Conservation (phyloP, 1,284 basidiomycete species). For the Fomitopsis schrenkii region DNA sequence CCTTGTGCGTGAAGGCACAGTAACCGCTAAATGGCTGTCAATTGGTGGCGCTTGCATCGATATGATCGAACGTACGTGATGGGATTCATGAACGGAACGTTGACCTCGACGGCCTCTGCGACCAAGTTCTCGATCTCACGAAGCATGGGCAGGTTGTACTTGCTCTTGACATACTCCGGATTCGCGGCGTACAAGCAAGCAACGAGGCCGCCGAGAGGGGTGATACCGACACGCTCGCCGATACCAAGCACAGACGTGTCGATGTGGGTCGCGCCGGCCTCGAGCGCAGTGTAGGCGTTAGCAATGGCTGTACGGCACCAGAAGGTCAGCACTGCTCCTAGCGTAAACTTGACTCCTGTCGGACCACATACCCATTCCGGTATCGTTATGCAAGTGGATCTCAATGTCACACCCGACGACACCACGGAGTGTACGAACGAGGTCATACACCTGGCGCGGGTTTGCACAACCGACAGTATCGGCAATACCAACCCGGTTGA, state of each 20-base stretch:
- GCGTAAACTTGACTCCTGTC: background rate
- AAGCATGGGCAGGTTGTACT: slow-evolving; percentile 98
- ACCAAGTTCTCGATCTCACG: slow-evolving; percentile 99
- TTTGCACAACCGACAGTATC: slow-evolving; percentile 99
- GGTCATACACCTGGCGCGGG: slow-evolving; percentile 97
- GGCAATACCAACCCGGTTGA: slow-evolving; percentile 98
- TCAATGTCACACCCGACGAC: slow-evolving; percentile 98
- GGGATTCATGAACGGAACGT: slow-evolving; percentile 96
- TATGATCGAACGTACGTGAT: slow-evolving; percentile 58
- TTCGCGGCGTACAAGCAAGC: slow-evolving; percentile 96
- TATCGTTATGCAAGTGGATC: slow-evolving; percentile 99
- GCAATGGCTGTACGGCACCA: slow-evolving; percentile 72
- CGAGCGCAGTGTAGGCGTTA: slow-evolving; percentile 97
- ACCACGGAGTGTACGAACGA: slow-evolving; percentile 93
- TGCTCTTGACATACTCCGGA: slow-evolving; percentile 98
- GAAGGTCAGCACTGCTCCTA: slow-evolving; percentile 4
- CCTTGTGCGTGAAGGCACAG: slow-evolving; percentile 99
- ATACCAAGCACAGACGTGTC: slow-evolving; percentile 97
- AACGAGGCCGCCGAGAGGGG: slow-evolving; percentile 94
- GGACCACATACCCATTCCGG: slow-evolving; percentile 68
- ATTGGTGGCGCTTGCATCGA: background rate
- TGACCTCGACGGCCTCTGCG: slow-evolving; percentile 97
- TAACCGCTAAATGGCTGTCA: slow-evolving; percentile 63
- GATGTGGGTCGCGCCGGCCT: slow-evolving; percentile 98
- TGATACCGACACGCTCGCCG: slow-evolving; percentile 99